Evolutionary conservation across 169 alveolate genomes (phyloP).

Genomic region (Blepharisma undulans): DNA sequence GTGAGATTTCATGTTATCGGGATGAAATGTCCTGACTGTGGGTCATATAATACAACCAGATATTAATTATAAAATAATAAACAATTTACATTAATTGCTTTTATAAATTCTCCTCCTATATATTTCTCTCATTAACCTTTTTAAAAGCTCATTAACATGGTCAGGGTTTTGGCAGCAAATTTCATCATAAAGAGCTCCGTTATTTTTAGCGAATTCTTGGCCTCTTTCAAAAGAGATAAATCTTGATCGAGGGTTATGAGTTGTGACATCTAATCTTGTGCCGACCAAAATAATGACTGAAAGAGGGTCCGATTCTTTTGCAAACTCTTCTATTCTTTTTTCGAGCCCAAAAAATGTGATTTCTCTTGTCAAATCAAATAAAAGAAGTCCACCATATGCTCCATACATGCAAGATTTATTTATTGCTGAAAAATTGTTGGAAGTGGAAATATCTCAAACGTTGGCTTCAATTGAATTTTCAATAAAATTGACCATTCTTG

Average conservation of each 20-base stretch:
- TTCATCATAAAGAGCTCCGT: conserved; percentile 25
- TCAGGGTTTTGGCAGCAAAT: not conserved
- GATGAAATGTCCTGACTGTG: not conserved
- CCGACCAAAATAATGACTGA: conserved; percentile 1
- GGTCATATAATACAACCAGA: not conserved
- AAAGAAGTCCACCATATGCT: not conserved
- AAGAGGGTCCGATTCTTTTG: not conserved
- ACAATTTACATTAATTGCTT: not conserved
- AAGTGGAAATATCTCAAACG: conserved; percentile 17
- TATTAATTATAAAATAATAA: not conserved
- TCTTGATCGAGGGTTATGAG: not conserved
- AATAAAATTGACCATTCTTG: not conserved
- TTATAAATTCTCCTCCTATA: not conserved
- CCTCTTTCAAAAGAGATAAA: not conserved
- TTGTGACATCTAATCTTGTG: not conserved
- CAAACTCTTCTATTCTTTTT: not conserved
- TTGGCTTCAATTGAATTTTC: not conserved
- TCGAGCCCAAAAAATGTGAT: not conserved
- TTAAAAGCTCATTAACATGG: conserved; percentile 3
- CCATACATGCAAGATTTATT: conserved; percentile 1
- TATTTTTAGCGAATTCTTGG: not conserved
- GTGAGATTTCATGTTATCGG: conserved; percentile 19
- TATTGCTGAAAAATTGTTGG: conserved; percentile 2
- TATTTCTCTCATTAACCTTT: conserved; percentile 14
- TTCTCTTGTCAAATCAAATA: conserved; percentile 26